Evolutionary conservation across 2,329 filamentous ascomycete species (phyloP).

Genomic region (Sclerotinia sclerotiorum): DNA sequence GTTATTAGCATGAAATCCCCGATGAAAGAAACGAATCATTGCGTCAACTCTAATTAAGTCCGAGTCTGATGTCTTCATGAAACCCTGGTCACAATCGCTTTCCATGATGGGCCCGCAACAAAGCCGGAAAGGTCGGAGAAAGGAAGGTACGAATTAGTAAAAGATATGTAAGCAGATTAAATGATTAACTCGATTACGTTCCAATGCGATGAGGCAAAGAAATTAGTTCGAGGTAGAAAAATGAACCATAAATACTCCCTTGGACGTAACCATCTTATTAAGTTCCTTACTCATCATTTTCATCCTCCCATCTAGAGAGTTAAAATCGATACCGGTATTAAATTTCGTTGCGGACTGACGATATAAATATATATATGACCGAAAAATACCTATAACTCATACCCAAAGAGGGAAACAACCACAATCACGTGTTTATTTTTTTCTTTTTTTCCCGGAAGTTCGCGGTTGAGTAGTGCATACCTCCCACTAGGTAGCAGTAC

Average conservation of each 20-base stretch:
- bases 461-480: not conserved
- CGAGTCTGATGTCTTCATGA: not conserved
- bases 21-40: conserved; percentile 2
- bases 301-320: not conserved
- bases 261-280: not conserved
- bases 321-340: no score
- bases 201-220: conserved; percentile 10
- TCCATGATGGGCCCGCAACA: not conserved
- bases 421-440: not conserved
- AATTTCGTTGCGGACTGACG: no score
- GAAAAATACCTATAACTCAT: not conserved
- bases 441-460: not conserved
- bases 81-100: no score
- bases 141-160: not conserved
- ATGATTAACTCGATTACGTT: not conserved
- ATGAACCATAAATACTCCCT: not conserved
- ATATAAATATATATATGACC: not conserved
- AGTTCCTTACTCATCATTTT: conserved; percentile 15
- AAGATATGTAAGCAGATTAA: conserved; percentile 16
- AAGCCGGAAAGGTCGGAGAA: conserved; percentile 19
- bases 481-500: not conserved
- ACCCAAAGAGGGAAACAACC: not conserved
- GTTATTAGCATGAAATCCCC: not conserved
- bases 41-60: not conserved
- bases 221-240: not conserved